These are phyloP conservation scores for Cardamine occulta DNA, from an alignment of 345 rosid species.

Conservation along the genomic window DNA sequence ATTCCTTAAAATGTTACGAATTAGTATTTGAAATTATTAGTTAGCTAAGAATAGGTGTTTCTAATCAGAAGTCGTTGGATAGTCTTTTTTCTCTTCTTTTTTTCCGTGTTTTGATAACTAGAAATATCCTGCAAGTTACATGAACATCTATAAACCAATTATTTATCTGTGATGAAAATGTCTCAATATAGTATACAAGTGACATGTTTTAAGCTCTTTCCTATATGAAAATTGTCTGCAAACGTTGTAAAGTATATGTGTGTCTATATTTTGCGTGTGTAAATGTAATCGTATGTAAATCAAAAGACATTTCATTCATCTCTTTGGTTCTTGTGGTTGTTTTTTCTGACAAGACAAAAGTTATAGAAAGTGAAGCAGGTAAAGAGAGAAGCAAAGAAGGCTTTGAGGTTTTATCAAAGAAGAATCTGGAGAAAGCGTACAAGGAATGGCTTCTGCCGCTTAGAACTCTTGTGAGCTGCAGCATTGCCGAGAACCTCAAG, in stretches of 20 bases:
- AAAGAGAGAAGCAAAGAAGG: conserved; percentile 56
- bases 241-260: neutral
- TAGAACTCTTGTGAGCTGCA: conserved; percentile 57
- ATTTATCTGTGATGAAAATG: neutral
- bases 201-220: neutral
- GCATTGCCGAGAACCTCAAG: conserved; percentile 51
- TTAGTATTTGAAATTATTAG: neutral
- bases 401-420: conserved; percentile 56
- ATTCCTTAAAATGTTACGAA: neutral
- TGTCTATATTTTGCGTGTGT: neutral
- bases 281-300: neutral
- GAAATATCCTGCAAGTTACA: neutral
- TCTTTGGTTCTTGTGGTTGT: neutral
- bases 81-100: neutral
- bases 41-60: neutral
- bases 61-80: neutral
- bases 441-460: conserved; percentile 91
- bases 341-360: conserved; percentile 1
- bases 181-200: neutral
- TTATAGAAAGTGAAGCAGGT: conserved; percentile 25
- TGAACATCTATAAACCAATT: too few relatives aligned
- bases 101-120: neutral
- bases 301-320: neutral
- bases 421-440: conserved; percentile 63
- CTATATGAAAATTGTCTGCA: neutral